Conservation (phyloP, 202 grass and related monocot genomes). For the Zizania palustris region DNA sequence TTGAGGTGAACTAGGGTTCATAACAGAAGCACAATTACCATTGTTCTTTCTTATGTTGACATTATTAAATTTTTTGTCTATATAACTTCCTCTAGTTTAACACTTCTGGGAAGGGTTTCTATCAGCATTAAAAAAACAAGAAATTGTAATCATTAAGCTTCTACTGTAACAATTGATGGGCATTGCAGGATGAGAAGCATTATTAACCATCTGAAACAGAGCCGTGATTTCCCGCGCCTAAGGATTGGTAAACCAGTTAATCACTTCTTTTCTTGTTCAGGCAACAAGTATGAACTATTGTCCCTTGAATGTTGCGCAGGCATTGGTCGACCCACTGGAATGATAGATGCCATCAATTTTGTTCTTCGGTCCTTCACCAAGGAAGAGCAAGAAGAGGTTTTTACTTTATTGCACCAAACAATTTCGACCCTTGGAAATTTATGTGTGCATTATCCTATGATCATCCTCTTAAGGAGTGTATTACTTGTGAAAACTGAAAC, state of each 20-base stretch:
- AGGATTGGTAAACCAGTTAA: conserved; percentile 56
- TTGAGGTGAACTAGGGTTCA: background rate
- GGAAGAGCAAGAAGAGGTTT: conserved; percentile 72
- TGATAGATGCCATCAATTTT: conserved; percentile 62
- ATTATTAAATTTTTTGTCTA: background rate
- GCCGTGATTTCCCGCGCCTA: conserved; percentile 67
- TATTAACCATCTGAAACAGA: conserved; percentile 78
- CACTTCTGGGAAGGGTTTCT: background rate
- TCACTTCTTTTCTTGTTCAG: background rate
- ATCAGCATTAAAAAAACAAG: background rate
- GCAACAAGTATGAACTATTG: background rate
- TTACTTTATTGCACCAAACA: background rate
- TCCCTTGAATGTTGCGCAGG: conserved; percentile 34
- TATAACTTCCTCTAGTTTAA: background rate
- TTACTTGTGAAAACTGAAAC: conserved; percentile 1
- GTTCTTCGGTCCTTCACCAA: conserved; percentile 64
- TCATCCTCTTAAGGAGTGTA: background rate
- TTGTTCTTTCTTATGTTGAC: background rate
- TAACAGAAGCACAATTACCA: no score
- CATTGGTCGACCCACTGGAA: conserved; percentile 66
- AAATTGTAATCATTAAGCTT: background rate
- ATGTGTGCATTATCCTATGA: background rate
- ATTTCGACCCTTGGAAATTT: conserved; percentile 20
- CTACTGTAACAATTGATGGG: background rate
- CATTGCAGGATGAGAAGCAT: conserved; percentile 80